Base-by-base conservation (phyloP, 169 alveolate genomes). In the Cryptosporidium meleagridis region DNA sequence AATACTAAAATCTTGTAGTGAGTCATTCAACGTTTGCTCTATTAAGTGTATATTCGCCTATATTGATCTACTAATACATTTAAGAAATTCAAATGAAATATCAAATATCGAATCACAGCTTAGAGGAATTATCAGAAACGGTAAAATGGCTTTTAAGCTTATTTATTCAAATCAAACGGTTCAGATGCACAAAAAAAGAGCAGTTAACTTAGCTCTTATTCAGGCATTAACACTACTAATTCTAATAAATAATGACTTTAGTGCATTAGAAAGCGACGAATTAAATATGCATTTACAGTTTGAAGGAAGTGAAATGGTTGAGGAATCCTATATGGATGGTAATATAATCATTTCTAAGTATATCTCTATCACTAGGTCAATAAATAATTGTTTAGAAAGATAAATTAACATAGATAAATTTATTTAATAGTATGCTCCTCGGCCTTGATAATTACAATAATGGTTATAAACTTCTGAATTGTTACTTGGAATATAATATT, bases 31-130 rank as follows among this genome's bases (percentile, higher is more conserved):
- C 23, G 75, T 80, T 23, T 80, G 75, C 14, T 80, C 89, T 4
- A 62, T 80, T 44, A 29, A 65, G 21, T 80, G 89, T 23, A 80
- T 80, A 12, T 12, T 80, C 29, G 61, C 59, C 21, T 80, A 80
- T 59, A 14, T 80, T 21, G 48, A 80, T 10, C 31, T 80, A 9
- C 26, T 80, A 45, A 44, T 59, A 41, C 41, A 41, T 10, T 7
- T 62, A 62, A 80, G 35, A 23, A 48, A 21, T 44, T 41, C 68
- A 3, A 70, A 45, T 41, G 89, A 80, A 21, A 41, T 53, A 4
- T 29, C 80, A 41, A 39, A 62, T 12, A 23, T 80, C 45, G 89
- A 80, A 65, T 23, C 65, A 5, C 31, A 33, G 16, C 52, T 80
- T 8, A 23, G 7, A 29, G 16, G 5, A 14, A 44, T 61, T 14